phyloP scores from a whole-genome alignment of 805 yeast genomes.

The Kluyveromyces aestuarii region DNA sequence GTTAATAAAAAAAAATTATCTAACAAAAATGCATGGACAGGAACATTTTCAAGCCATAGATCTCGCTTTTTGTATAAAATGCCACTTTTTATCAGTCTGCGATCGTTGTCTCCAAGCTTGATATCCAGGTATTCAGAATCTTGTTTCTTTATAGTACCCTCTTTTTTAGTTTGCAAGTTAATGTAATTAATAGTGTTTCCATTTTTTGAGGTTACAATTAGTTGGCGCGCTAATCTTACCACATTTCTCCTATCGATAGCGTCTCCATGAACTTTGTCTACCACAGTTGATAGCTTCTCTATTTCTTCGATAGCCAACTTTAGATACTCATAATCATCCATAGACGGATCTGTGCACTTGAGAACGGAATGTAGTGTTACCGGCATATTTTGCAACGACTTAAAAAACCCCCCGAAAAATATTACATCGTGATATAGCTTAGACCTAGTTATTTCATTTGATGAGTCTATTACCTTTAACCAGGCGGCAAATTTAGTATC shows the following conservation, averaged over 20 bases:
- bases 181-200: slow-evolving; percentile 21
- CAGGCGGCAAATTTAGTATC: slow-evolving; percentile 44
- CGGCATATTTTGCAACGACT: slow-evolving; percentile 48
- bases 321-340: slow-evolving; percentile 44
- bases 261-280: slow-evolving; percentile 51
- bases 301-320: slow-evolving; percentile 47
- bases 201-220: slow-evolving; percentile 15
- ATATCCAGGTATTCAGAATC: slow-evolving; percentile 31
- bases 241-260: slow-evolving; percentile 53
- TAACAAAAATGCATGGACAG: slow-evolving; percentile 45
- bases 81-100: slow-evolving; percentile 52
- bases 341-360: slow-evolving; percentile 37
- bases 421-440: slow-evolving; percentile 44
- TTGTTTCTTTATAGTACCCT: background rate
- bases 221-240: slow-evolving; percentile 36
- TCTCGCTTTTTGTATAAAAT: slow-evolving; percentile 55
- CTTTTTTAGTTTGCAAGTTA: slow-evolving; percentile 9
- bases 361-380: slow-evolving; percentile 53
- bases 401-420: slow-evolving; percentile 48
- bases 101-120: slow-evolving; percentile 41
- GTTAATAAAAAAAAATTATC: slow-evolving; percentile 67
- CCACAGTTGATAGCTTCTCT: slow-evolving; percentile 44
- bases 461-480: slow-evolving; percentile 44
- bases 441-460: slow-evolving; percentile 33
- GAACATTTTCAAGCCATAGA: slow-evolving; percentile 46